These are phyloP conservation scores for Fonsecaea erecta DNA, from an alignment of 2,329 filamentous ascomycete genomes.

Conservation along the genomic window DNA sequence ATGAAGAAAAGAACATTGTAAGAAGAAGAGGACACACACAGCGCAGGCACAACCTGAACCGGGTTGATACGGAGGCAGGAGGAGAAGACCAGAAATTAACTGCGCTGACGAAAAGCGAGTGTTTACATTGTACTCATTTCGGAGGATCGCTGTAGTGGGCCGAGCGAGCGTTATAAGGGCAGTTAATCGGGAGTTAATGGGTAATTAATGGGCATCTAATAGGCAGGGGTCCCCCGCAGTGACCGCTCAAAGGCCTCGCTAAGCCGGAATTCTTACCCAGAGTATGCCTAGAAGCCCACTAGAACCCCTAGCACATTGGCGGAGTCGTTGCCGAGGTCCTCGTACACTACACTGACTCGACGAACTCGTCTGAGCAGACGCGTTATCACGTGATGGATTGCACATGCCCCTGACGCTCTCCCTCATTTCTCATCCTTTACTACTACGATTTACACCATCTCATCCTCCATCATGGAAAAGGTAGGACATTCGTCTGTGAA, in stretches of 20 bases:
- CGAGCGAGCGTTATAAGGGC: background rate
- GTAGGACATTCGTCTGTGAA: background rate
- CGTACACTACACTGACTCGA: background rate
- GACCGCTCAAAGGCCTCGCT: background rate
- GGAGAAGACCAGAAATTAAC: background rate
- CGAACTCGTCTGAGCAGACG: background rate
- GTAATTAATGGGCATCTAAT: background rate
- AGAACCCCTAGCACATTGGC: conserved; percentile 3
- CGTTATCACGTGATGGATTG: background rate
- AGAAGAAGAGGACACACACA: background rate
- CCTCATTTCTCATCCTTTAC: background rate
- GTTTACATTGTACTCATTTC: conserved; percentile 5
- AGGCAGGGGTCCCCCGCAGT: conserved; percentile 3
- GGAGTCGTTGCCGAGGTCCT: background rate
- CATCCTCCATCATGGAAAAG: background rate
- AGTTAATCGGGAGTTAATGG: background rate
- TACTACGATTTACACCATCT: background rate
- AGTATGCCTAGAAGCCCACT: conserved; percentile 2
- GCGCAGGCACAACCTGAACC: background rate
- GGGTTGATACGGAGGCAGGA: conserved; percentile 7
- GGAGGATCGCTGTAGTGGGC: background rate
- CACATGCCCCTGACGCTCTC: background rate
- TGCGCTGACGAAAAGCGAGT: background rate
- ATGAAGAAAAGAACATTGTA: background rate
- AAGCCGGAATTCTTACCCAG: conserved; percentile 6